Base-by-base conservation (phyloP, 306 rosid genomes). In the Lotus japonicus region DNA sequence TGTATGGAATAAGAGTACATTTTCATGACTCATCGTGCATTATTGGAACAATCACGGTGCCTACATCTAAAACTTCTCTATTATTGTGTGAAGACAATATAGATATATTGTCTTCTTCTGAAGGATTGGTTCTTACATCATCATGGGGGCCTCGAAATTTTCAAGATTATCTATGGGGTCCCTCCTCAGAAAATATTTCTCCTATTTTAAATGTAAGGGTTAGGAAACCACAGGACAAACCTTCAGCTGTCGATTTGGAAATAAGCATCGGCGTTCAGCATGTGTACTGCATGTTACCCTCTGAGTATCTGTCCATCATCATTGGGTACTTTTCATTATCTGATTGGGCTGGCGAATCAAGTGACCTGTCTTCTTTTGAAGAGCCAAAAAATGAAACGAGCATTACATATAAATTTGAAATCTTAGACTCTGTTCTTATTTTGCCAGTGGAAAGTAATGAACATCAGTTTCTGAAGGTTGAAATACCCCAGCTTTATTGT, bases 1-100 rank as follows among this genome's bases (percentile, higher is more conserved):
- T 92, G 9, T 51, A 35, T 77, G 87, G 84, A 73, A 64, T 90
- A 64, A 83, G 79, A 74, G 74, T 80, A 50, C 87, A 90, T 83
- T 92, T 92, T 76, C 98, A 92, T 82, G 98, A 92, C 79, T 84
- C 94, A 15, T 79, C 90, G 11, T 86, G 87, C 77, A 74, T 83
- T 39, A 43, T 92, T 83, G 97, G 96, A 66, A 83, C 90, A 41
- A 55, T 90, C 15, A 45, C 36, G 50, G 60, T 92, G 58, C 88
- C 96, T 70, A 59, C 79, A 23, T 86, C 81, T 52, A 83, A 77
- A 56, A 80, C 87, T 68, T 88, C 90, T 26, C 9, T 90, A 11
- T 66, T 78, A 60, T 80, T 85, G 73, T 64, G 69, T 73, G 90
- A 82, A 58, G 84, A 85, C 70, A 60, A 56, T 75, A 73, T 88